Evolutionary conservation across 805 yeast species (phyloP).

Genomic region (Komagataella phaffii): DNA sequence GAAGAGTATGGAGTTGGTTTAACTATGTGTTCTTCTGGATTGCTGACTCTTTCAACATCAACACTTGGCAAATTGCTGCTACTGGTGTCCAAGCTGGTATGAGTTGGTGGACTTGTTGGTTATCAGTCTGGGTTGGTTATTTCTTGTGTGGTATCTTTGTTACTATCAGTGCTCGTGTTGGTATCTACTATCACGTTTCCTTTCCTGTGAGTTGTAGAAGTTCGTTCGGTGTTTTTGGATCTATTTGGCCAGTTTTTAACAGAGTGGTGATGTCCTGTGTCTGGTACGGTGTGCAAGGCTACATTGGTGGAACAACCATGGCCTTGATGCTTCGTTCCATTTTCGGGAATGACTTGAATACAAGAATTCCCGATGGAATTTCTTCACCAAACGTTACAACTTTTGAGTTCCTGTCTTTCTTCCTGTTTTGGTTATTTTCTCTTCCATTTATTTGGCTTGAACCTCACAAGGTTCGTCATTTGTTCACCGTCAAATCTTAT

Average conservation of each 20-base stretch:
- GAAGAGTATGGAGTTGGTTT: slow-evolving; percentile 81
- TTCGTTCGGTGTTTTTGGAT: slow-evolving; percentile 79
- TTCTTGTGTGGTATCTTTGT: slow-evolving; percentile 56
- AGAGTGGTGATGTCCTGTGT: slow-evolving; percentile 69
- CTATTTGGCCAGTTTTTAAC: slow-evolving; percentile 79
- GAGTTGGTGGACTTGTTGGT: slow-evolving; percentile 88
- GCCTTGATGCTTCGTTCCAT: slow-evolving; percentile 65
- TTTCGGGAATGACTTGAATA: slow-evolving; percentile 52
- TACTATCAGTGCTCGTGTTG: slow-evolving; percentile 61
- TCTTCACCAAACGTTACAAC: slow-evolving; percentile 52
- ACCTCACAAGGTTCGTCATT: slow-evolving; percentile 72
- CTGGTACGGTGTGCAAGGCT: slow-evolving; percentile 82
- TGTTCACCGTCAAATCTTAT: slow-evolving; percentile 72
- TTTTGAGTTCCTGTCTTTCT: slow-evolving; percentile 61
- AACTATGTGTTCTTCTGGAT: slow-evolving; percentile 76
- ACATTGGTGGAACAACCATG: slow-evolving; percentile 78
- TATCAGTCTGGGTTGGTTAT: slow-evolving; percentile 86
- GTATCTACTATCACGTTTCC: slow-evolving; percentile 70
- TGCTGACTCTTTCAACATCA: slow-evolving; percentile 81
- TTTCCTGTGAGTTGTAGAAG: slow-evolving; percentile 78
- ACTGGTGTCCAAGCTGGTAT: slow-evolving; percentile 70
- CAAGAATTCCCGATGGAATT: slow-evolving; percentile 51
- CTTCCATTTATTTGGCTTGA: slow-evolving; percentile 73
- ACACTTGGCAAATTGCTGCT: slow-evolving; percentile 86
- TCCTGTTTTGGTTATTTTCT: slow-evolving; percentile 69